Conservation (phyloP, 139 green algal species). For the Chlorella ohadii region DNA sequence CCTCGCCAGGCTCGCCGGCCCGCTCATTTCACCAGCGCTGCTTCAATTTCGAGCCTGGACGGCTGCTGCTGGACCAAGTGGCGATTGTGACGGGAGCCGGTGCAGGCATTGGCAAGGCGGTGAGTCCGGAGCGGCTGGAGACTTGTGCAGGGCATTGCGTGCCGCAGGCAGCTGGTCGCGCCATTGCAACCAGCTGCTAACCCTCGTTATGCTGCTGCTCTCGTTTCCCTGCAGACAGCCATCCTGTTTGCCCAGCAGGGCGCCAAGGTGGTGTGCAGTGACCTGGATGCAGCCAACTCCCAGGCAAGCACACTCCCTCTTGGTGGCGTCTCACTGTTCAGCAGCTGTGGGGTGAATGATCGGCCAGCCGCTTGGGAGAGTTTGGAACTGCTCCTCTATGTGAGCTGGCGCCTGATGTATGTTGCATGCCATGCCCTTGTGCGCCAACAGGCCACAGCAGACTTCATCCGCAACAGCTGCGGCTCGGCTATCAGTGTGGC, state of each 20-base stretch:
- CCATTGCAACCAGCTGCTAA: neutral
- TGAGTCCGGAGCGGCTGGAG: neutral
- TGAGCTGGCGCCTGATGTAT: no score
- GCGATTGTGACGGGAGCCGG: constrained; percentile 85
- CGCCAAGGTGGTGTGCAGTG: constrained; percentile 65
- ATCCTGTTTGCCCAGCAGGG: constrained; percentile 69
- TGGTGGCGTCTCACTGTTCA: no score
- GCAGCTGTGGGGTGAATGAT: no score
- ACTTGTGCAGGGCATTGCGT: no score
- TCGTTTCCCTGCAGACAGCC: constrained; percentile 42
- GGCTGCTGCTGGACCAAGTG: constrained; percentile 55
- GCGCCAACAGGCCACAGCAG: constrained; percentile 48
- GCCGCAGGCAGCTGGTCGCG: neutral
- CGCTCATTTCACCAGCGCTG: constrained; percentile 13
- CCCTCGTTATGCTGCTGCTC: no score
- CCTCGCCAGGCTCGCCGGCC: neutral
- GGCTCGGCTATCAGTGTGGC: constrained; percentile 36
- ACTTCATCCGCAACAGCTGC: constrained; percentile 50
- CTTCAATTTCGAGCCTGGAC: constrained; percentile 36
- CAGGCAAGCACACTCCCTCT: neutral
- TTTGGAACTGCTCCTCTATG: no score
- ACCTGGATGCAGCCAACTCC: constrained; percentile 73
- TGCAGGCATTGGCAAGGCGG: constrained; percentile 77
- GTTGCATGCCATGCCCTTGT: no score
- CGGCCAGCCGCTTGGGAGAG: no score